A percentile compares a stretch with the other conserved stretches of the same genome.
phyloP scores from a whole-genome alignment of 2,329 filamentous ascomycete genomes.

The Basipetospora sp. region DNA sequence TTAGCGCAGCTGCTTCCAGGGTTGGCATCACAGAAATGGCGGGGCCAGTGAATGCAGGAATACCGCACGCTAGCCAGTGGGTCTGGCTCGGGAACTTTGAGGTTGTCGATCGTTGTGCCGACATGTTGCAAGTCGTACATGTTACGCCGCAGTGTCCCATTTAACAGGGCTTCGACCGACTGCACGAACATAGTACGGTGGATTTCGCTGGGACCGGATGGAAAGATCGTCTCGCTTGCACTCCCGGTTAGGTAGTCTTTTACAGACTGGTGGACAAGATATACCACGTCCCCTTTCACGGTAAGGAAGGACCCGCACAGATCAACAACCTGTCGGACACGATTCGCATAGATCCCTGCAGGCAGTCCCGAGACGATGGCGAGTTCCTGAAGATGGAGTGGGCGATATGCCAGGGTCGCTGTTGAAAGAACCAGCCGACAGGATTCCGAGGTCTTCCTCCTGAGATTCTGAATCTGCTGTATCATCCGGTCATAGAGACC shows the following conservation, averaged over 20 bases:
- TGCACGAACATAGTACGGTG: slow-evolving; percentile 20
- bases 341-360: slow-evolving; percentile 7
- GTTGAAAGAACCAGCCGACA: slow-evolving; percentile 21
- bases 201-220: slow-evolving; percentile 11
- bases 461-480: slow-evolving; percentile 14
- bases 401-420: slow-evolving; percentile 18
- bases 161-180: slow-evolving; percentile 20
- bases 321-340: slow-evolving; percentile 16
- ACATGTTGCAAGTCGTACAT: slow-evolving; percentile 18
- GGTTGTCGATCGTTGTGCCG: slow-evolving; percentile 13
- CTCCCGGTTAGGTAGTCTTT: slow-evolving; percentile 23
- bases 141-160: slow-evolving; percentile 18
- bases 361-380: slow-evolving; percentile 10
- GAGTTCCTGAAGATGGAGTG: slow-evolving; percentile 23
- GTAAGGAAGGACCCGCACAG: slow-evolving; percentile 24
- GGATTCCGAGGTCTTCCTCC: slow-evolving; percentile 13
- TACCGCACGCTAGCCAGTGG: slow-evolving; percentile 12
- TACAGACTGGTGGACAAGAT: slow-evolving; percentile 28
- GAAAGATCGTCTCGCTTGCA: slow-evolving; percentile 15
- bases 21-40: slow-evolving; percentile 15
- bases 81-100: slow-evolving; percentile 8
- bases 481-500: slow-evolving; percentile 25
- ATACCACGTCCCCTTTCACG: slow-evolving; percentile 16
- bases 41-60: slow-evolving; percentile 19
- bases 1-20: neutral